Evolutionary conservation across 2,329 filamentous ascomycete genomes (phyloP), one percentile per base, ranked within the genome.

Genomic region (Arthrobotrys sphaeroides): DNA sequence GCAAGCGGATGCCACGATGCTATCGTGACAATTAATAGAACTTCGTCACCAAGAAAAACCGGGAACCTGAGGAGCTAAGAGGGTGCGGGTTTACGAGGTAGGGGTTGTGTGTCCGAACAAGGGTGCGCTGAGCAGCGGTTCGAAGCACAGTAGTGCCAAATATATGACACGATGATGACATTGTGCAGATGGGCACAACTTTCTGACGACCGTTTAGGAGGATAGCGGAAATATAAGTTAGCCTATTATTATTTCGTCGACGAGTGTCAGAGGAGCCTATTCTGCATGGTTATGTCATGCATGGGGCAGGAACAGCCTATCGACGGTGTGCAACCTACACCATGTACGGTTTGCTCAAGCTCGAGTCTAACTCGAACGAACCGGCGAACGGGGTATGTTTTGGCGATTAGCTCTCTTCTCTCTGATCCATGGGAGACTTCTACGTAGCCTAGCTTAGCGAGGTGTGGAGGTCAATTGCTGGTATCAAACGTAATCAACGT

Each of bases 201-300:
- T 51, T 22, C 18, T 16, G 31, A 33, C 18, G 40, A 31, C 22
- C 16, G 18, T 33, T n/a, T 53, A 42, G 51, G n/a, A 45, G 60
- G 38, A 55, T 66, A 62, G 6, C 28, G 36, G 69, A 47, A 47
- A 49, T 42, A 42, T 16, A 13, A 40, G 47, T 51, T 38, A 31
- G 69, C 6, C 60, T 66, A 43, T 43, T 60, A 59, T 61, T 36
- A 33, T 10, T 55, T 62, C 31, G 38, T 57, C 26, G 18, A 55
- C 31, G 24, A 42, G n/a, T 9, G 9, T n/a, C 16, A 36, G 38
- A 55, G 31, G 55, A 38, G 13, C 36, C 36, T 45, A 20, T 49
- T 62, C 55, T 68, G 70, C 62, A 68, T 24, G 10, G 47, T 68
- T 74, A 67, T 65, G 70, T 74, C 70, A 74, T 70, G n/a, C 70